These are phyloP conservation scores for Euphorbia tirucalli DNA, from an alignment of 345 rosid species.

Conservation along the genomic window DNA sequence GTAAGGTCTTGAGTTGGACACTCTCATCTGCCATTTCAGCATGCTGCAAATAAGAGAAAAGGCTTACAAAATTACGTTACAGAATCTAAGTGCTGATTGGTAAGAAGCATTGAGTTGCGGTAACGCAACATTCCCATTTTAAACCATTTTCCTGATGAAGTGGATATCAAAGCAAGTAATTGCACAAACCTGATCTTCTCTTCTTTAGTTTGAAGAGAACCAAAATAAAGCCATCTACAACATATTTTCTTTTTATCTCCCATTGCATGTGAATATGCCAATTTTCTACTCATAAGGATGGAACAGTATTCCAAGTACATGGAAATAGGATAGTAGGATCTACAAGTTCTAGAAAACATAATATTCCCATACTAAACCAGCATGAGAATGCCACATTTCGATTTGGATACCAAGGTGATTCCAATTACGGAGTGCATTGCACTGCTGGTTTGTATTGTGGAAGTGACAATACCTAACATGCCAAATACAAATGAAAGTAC, in stretches of 20 bases:
- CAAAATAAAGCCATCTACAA: not conserved
- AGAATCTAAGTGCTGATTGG: not conserved
- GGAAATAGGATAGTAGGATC: not conserved
- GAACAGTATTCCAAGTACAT: not conserved
- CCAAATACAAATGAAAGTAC: conserved; percentile 21
- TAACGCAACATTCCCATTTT: not conserved
- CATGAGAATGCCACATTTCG: not conserved
- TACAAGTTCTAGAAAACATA: not conserved
- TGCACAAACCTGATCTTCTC: not conserved
- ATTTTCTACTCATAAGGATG: not conserved
- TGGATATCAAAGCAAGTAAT: not conserved
- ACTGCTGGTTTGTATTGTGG: not conserved
- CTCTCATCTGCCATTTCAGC: conserved; percentile 91
- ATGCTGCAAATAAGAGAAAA: conserved; percentile 59
- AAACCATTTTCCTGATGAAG: not conserved
- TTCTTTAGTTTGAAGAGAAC: not conserved
- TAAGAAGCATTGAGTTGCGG: not conserved
- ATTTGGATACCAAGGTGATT: not conserved
- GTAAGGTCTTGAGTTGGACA: conserved; percentile 90
- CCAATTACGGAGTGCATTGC: not conserved
- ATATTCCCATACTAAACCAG: not conserved
- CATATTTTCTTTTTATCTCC: not conserved
- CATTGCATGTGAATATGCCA: not conserved
- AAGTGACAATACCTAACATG: not conserved
- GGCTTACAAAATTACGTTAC: conserved; percentile 15